These are phyloP conservation scores for Globomyces sp. DNA, from an alignment of 371 early-diverging fungal genomes.

Conservation along the genomic window DNA sequence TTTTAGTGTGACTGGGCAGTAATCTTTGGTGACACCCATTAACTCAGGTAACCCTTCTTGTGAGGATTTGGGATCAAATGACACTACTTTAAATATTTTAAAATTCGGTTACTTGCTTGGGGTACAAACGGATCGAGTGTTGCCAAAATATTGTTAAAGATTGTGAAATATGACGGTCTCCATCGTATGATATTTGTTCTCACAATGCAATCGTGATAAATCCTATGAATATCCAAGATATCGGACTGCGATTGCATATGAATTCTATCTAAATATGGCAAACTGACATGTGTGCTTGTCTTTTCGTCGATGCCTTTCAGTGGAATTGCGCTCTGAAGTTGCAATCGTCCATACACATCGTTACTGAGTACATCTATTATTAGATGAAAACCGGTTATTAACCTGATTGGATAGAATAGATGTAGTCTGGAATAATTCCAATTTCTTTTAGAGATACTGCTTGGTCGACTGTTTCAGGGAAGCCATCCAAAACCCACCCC, in stretches of 20 bases:
- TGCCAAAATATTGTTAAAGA: constrained; percentile 18
- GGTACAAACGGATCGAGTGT: constrained; percentile 46
- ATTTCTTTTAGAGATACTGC: constrained; percentile 31
- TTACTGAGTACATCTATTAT: constrained; percentile 30
- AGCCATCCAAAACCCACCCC: constrained; percentile 55
- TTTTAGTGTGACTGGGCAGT: constrained; percentile 45
- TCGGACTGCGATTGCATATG: no score
- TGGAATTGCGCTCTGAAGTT: no score
- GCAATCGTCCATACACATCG: no score
- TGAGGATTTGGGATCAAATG: constrained; percentile 28
- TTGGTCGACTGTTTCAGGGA: constrained; percentile 45
- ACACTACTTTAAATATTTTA: background rate
- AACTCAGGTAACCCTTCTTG: constrained; percentile 24
- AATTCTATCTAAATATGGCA: no score
- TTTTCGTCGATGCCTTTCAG: no score
- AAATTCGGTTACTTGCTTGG: constrained; percentile 34
- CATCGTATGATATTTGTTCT: no score
- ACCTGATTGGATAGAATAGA: constrained; percentile 16
- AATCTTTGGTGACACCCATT: constrained; percentile 46
- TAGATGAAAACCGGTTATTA: constrained; percentile 14
- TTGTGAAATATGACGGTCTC: constrained; percentile 20
- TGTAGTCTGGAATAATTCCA: constrained; percentile 32
- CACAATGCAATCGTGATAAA: no score
- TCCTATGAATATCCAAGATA: no score
- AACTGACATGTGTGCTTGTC: no score